Conservation (phyloP, 106 monocot species). For the Iris macrosiphon region DNA sequence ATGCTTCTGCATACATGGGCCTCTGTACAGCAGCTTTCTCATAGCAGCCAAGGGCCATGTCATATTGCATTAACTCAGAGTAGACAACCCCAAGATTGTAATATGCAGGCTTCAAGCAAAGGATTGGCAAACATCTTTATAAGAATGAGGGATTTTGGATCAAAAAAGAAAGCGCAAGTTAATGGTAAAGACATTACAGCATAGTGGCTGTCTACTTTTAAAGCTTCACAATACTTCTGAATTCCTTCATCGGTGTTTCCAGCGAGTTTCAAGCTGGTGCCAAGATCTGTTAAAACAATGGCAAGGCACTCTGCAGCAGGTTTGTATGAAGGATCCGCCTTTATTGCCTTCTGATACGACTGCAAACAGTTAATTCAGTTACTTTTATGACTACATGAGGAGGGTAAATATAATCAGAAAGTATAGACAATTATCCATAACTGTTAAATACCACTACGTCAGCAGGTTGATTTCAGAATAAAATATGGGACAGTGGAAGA, state of each 20-base stretch:
- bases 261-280: conserved; percentile 91
- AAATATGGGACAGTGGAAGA: no score
- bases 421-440: not conserved
- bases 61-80: conserved; percentile 98
- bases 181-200: conserved; percentile 51
- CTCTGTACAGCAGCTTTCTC: conserved; percentile 94
- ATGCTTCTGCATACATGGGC: conserved; percentile 99
- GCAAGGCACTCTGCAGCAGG: conserved; percentile 97
- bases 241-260: conserved; percentile 97
- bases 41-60: conserved; percentile 92
- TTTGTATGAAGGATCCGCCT: conserved; percentile 81
- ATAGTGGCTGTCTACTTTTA: conserved; percentile 77
- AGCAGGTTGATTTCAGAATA: no score
- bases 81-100: conserved; percentile 99
- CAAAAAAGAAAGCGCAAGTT: not conserved
- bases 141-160: not conserved
- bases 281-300: conserved; percentile 91
- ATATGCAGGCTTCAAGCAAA: conserved; percentile 85
- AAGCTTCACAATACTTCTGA: conserved; percentile 92
- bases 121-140: conserved; percentile 9
- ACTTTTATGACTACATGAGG: no score
- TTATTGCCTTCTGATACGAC: conserved; percentile 87
- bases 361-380: conserved; percentile 20
- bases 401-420: not conserved
- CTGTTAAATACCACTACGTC: no score